Conservation (phyloP, 192 early-diverging fungal species). For the Podochytrium sp. region DNA sequence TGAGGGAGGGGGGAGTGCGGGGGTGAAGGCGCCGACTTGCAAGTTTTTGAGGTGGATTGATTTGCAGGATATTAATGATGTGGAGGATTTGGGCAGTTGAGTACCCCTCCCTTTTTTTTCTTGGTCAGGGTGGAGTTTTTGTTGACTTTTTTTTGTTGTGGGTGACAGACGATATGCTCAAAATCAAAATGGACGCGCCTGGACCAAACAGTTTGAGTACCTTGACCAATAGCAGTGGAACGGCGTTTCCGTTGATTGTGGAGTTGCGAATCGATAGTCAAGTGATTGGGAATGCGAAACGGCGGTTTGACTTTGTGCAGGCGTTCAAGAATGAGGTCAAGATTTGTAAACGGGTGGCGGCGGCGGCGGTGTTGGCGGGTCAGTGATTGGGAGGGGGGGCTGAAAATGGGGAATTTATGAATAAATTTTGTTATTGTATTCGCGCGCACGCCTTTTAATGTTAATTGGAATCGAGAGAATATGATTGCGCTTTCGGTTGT, state of each 20-base stretch:
- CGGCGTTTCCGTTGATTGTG: not conserved
- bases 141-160: not conserved
- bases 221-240: not conserved
- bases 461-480: no score
- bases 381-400: no score
- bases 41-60: slow-evolving; percentile 55
- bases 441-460: no score
- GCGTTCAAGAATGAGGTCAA: slow-evolving; percentile 19
- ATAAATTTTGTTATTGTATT: no score
- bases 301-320: not conserved
- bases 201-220: slow-evolving; percentile 18
- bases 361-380: no score
- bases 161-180: slow-evolving; percentile 11
- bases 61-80: slow-evolving; percentile 44
- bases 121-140: not conserved
- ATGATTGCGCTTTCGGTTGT: no score
- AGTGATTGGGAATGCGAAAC: not conserved
- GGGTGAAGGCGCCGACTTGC: slow-evolving; percentile 28
- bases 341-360: no score
- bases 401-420: no score
- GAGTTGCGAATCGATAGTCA: slow-evolving; percentile 29
- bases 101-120: not conserved
- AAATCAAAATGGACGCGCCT: slow-evolving; percentile 1
- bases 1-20: not conserved
- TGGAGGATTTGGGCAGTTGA: slow-evolving; percentile 39